Evolutionary conservation across 495 filamentous ascomycete genomes (phyloP).

Genomic region (Aspergillus incahuasiensis): DNA sequence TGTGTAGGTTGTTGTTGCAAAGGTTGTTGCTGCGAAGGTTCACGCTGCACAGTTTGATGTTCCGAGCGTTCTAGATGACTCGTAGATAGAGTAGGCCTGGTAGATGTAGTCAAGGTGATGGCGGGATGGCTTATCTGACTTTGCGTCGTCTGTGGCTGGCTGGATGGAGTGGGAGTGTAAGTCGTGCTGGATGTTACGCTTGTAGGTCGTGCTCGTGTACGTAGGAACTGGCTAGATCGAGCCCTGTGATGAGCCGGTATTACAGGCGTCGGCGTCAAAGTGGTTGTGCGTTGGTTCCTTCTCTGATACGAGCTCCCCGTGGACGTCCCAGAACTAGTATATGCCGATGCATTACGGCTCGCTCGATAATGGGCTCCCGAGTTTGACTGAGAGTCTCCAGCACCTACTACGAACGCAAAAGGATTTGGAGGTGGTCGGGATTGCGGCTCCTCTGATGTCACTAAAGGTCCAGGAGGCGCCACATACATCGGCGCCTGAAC

Average conservation of each 20-base stretch:
- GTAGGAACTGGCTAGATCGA: conserved; percentile 2
- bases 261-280: background rate
- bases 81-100: background rate
- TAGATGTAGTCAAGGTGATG: background rate
- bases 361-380: background rate
- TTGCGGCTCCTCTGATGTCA: background rate
- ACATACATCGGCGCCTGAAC: background rate
- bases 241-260: background rate
- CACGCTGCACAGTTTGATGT: too few relatives aligned
- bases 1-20: too few relatives aligned
- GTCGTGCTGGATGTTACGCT: background rate
- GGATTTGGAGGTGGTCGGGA: background rate
- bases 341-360: background rate
- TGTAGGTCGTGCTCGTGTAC: conserved; percentile 5
- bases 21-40: too few relatives aligned
- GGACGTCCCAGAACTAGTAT: conserved; percentile 10
- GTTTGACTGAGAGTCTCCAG: background rate
- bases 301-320: conserved; percentile 8
- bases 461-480: background rate
- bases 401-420: background rate
- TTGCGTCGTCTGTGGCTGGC: background rate
- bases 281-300: conserved; percentile 11
- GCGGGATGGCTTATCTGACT: background rate
- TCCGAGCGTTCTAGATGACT: background rate
- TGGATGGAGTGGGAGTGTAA: background rate